These are phyloP conservation scores for Chamaecrista fasciculata DNA, from an alignment of 306 rosid genomes.

Conservation along the genomic window DNA sequence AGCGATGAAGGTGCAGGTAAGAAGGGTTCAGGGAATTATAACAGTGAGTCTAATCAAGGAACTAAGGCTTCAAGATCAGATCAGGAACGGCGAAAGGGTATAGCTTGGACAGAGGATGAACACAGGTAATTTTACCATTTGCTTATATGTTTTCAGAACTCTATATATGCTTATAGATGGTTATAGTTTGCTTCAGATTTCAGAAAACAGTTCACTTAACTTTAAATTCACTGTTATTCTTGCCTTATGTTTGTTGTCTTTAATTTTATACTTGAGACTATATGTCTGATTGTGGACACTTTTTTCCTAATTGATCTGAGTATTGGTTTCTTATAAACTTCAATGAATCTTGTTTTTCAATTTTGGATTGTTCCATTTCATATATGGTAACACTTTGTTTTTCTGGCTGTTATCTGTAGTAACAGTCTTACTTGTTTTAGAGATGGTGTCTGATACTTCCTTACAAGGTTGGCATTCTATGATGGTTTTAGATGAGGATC, in stretches of 20 bases:
- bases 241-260: slow-evolving; percentile 10
- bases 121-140: slow-evolving; percentile 67
- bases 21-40: slow-evolving; percentile 52
- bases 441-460: slow-evolving; percentile 4
- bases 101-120: slow-evolving; percentile 99
- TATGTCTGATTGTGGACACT: slow-evolving; percentile 19
- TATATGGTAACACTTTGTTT: not conserved
- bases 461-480: slow-evolving; percentile 20
- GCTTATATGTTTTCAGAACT: slow-evolving; percentile 1
- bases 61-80: slow-evolving; percentile 82
- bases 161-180: slow-evolving; percentile 14
- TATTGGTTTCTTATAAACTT: slow-evolving; percentile 11
- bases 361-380: slow-evolving; percentile 16
- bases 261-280: slow-evolving; percentile 1
- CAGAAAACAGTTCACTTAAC: slow-evolving; percentile 19
- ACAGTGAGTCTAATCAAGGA: slow-evolving; percentile 71
- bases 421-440: not conserved
- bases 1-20: slow-evolving; percentile 77
- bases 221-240: slow-evolving; percentile 19
- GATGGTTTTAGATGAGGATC: not conserved
- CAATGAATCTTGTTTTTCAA: not conserved
- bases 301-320: slow-evolving; percentile 26
- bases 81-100: slow-evolving; percentile 95
- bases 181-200: not conserved
- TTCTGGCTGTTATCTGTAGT: not conserved